Conservation (phyloP, 1,284 basidiomycete species). For the Ustilago nuda region DNA sequence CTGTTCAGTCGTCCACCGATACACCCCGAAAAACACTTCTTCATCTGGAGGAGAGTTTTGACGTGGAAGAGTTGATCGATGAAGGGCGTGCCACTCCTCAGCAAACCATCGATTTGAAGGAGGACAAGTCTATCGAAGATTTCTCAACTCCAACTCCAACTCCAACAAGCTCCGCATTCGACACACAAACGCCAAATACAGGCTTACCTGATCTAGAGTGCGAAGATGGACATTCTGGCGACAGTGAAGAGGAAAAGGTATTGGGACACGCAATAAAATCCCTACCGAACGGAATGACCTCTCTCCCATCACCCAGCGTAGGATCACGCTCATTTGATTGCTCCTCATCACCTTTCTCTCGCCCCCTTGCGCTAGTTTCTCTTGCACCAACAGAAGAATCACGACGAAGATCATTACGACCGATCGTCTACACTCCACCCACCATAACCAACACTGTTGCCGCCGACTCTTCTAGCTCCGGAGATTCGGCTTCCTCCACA, state of each 20-base stretch:
- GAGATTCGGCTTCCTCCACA: background rate
- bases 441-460: too few species aligned
- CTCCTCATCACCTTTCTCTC: background rate
- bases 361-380: background rate
- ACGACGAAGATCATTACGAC: background rate
- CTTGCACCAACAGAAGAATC: background rate
- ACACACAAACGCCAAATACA: background rate
- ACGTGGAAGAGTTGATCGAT: too few species aligned
- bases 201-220: background rate
- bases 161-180: background rate
- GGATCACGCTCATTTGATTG: background rate
- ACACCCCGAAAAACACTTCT: background rate
- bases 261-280: slow-evolving; percentile 11
- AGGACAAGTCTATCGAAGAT: background rate
- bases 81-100: too few species aligned
- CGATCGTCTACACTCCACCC: background rate
- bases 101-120: too few species aligned
- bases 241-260: background rate
- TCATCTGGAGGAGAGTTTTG: background rate
- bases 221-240: too few species aligned
- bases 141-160: background rate
- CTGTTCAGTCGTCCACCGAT: background rate
- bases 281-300: slow-evolving; percentile 18
- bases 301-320: background rate
- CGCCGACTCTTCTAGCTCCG: too few species aligned